Percentiles rank a stretch among this genome's conserved stretches.
phyloP scores from a whole-genome alignment of 225 moss, liverwort and hornwort species.

The Pseudisothecium myosuroides region DNA sequence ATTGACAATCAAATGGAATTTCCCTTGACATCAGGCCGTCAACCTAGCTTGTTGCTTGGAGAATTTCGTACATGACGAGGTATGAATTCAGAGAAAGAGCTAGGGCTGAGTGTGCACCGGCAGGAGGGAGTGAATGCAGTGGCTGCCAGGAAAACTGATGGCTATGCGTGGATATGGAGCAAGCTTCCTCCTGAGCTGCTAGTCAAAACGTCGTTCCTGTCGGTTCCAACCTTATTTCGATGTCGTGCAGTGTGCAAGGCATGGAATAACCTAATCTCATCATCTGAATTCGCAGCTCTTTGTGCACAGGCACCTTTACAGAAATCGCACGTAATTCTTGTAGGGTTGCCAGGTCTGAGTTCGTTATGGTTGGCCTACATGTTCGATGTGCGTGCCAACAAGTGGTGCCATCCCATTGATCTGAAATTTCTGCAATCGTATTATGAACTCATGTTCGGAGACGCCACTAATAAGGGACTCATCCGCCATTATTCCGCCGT shows the following conservation, averaged over 20 bases:
- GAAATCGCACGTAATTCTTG: slow-evolving; percentile 8
- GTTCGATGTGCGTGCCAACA: background rate
- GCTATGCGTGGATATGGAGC: background rate
- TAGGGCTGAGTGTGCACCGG: background rate
- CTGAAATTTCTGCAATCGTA: slow-evolving; percentile 2
- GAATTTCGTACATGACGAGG: background rate
- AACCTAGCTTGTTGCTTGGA: background rate
- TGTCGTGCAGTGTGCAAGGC: slow-evolving; percentile 12
- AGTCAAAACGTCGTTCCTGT: background rate
- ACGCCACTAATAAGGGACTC: background rate
- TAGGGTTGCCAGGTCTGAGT: slow-evolving; percentile 16
- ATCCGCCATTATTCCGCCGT: too few species aligned
- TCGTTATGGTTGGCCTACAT: slow-evolving; percentile 11
- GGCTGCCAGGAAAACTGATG: background rate
- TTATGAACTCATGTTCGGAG: background rate
- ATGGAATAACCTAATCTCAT: slow-evolving; percentile 20
- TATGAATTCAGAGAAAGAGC: background rate
- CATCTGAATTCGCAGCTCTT: background rate
- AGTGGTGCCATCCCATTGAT: slow-evolving; percentile 21
- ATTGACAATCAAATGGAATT: background rate
- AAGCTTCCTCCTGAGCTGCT: slow-evolving; percentile 19
- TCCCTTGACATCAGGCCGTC: background rate
- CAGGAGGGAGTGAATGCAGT: background rate
- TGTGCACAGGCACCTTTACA: background rate
- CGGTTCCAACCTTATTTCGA: slow-evolving; percentile 11